A percentile compares a stretch with the other conserved stretches of the same genome.
Evolutionary conservation across 345 rosid species (phyloP).

Genomic region (Eutrema yunnanense): DNA sequence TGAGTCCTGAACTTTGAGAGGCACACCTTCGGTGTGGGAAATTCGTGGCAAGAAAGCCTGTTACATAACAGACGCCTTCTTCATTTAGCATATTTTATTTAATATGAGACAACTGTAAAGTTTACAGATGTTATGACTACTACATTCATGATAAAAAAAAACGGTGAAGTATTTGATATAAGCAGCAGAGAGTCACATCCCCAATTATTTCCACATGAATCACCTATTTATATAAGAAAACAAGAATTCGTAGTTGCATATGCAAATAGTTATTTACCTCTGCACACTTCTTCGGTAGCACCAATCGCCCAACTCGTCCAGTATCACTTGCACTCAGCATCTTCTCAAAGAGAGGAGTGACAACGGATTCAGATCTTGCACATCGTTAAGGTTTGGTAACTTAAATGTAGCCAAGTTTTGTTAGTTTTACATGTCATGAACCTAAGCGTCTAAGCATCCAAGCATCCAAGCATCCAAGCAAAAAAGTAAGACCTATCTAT

Average conservation of each 20-base stretch:
- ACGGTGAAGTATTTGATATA: background rate
- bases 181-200: conserved; percentile 12
- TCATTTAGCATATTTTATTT: background rate
- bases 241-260: conserved; percentile 3
- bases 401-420: background rate
- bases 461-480: conserved; percentile 16
- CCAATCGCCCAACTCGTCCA: conserved; percentile 81
- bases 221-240: background rate
- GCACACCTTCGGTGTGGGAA: conserved; percentile 82
- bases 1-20: conserved; percentile 87
- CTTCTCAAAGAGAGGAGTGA: conserved; percentile 91
- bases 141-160: background rate
- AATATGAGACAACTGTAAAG: conserved; percentile 4
- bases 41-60: conserved; percentile 91
- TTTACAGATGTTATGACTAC: conserved; percentile 9
- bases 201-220: conserved; percentile 6
- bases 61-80: conserved; percentile 9
- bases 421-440: conserved; percentile 12
- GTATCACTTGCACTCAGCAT: conserved; percentile 96
- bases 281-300: conserved; percentile 92
- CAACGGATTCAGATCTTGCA: conserved; percentile 67
- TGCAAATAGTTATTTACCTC: conserved; percentile 55
- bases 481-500: conserved; percentile 2
- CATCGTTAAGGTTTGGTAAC: conserved; percentile 49
- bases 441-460: conserved; percentile 14